These are phyloP conservation scores for Ramaria sp. DNA, from an alignment of 768 basidiomycete genomes.

Conservation along the genomic window DNA sequence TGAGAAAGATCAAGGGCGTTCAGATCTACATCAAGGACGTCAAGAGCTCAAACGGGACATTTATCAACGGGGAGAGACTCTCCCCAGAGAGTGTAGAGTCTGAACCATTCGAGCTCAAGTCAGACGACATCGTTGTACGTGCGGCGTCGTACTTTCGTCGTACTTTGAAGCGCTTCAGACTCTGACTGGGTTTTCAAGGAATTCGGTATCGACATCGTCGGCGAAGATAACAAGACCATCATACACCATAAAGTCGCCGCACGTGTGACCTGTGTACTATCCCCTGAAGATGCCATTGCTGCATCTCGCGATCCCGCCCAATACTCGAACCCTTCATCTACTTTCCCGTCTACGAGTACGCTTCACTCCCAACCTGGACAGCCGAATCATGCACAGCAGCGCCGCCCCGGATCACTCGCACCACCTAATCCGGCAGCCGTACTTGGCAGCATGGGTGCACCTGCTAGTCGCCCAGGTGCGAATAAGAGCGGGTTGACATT, in stretches of 20 bases:
- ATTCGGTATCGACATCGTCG: slow-evolving; percentile 98
- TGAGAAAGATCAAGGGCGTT: background rate
- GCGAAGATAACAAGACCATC: slow-evolving; percentile 96
- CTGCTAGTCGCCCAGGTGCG: slow-evolving; percentile 58
- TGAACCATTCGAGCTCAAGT: slow-evolving; percentile 88
- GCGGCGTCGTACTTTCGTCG: no score
- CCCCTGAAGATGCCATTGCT: slow-evolving; percentile 71
- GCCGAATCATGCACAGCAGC: slow-evolving; percentile 25
- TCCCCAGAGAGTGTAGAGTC: slow-evolving; percentile 84
- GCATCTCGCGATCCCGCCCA: slow-evolving; percentile 21
- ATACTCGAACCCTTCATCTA: slow-evolving; percentile 17
- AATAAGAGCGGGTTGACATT: slow-evolving; percentile 82
- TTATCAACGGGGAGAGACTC: slow-evolving; percentile 92
- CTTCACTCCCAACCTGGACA: slow-evolving; percentile 17
- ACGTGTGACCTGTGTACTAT: slow-evolving; percentile 81
- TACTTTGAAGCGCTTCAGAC: background rate
- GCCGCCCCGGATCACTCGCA: slow-evolving; percentile 21
- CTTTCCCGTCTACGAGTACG: slow-evolving; percentile 53
- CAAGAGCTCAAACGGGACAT: slow-evolving; percentile 96
- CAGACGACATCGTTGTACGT: slow-evolving; percentile 90
- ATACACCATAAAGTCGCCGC: slow-evolving; percentile 99
- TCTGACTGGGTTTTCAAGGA: slow-evolving; percentile 40
- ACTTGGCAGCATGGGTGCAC: slow-evolving; percentile 62
- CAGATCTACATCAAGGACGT: slow-evolving; percentile 98
- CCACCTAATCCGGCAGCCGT: slow-evolving; percentile 22